Evolutionary conservation across 495 filamentous ascomycete genomes (phyloP).

Genomic region (Terfezia boudieri): DNA sequence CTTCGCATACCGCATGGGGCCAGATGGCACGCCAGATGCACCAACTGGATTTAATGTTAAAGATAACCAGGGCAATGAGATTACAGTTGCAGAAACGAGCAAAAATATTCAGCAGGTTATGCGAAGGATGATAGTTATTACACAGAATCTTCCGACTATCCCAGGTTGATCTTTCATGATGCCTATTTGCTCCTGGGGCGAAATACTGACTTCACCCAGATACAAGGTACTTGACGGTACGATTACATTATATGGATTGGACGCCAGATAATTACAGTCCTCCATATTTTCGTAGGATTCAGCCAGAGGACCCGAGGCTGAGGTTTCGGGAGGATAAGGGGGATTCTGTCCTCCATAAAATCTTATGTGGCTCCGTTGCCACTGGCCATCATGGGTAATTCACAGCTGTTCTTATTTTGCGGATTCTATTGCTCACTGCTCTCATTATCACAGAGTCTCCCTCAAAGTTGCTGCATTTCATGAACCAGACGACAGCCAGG

Average conservation of each 20-base stretch:
- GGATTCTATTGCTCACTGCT: background rate
- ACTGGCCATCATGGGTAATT: constrained; percentile 18
- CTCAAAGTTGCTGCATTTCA: constrained; percentile 14
- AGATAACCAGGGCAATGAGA: constrained; percentile 9
- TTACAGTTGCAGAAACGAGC: constrained; percentile 13
- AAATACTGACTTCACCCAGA: constrained; percentile 3
- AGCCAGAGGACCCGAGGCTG: constrained; percentile 5
- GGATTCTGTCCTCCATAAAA: constrained; percentile 8
- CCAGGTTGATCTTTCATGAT: constrained; percentile 7
- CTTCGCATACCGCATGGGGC: constrained; percentile 13
- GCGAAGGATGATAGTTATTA: constrained; percentile 15
- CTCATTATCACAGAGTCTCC: constrained; percentile 7
- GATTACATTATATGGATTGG: constrained; percentile 13
- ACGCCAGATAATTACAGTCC: constrained; percentile 16
- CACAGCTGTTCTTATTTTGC: background rate
- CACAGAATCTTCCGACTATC: constrained; percentile 15
- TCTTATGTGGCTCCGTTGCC: constrained; percentile 11
- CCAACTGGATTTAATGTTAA: constrained; percentile 9
- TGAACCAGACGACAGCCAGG: constrained; percentile 5
- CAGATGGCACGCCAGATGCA: constrained; percentile 3
- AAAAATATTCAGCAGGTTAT: constrained; percentile 16
- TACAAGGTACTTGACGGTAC: constrained; percentile 15
- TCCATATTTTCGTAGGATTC: constrained; percentile 13
- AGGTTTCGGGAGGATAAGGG: constrained; percentile 12
- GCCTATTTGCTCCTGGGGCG: background rate